Percentiles rank a stretch among this genome's conserved stretches.
These are phyloP conservation scores for Geotrichum macrosporum DNA, from an alignment of 1,139 yeast genomes.

Conservation along the genomic window DNA sequence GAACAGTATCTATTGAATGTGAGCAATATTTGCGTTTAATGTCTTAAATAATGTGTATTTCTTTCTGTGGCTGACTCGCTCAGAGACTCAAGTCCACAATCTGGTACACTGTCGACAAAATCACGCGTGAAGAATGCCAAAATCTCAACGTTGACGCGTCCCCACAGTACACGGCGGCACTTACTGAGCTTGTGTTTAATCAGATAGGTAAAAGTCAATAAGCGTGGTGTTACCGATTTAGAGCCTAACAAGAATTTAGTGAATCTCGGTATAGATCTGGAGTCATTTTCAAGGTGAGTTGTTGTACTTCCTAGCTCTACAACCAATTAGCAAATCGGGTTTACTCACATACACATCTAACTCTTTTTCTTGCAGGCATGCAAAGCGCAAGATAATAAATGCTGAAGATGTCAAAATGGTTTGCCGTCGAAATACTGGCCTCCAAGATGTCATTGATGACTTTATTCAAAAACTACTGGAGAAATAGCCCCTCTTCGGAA, in stretches of 20 bases:
- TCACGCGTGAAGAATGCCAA: conserved; percentile 33
- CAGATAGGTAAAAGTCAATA: conserved; percentile 35
- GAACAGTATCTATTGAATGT: conserved; percentile 12
- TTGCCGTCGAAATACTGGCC: conserved; percentile 34
- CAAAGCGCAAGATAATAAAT: conserved; percentile 31
- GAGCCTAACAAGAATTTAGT: too few relatives aligned
- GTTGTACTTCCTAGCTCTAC: too few relatives aligned
- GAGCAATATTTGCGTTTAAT: too few relatives aligned
- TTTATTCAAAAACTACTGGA: conserved; percentile 22
- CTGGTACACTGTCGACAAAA: conserved; percentile 34
- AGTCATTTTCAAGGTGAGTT: conserved; percentile 31
- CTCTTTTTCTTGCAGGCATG: conserved; percentile 31
- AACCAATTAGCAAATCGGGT: too few relatives aligned
- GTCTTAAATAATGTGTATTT: too few relatives aligned
- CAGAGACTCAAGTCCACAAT: conserved; percentile 32
- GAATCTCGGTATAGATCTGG: conserved; percentile 31
- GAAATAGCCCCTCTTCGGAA: conserved; percentile 6
- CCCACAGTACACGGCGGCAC: conserved; percentile 33
- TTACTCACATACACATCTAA: too few relatives aligned
- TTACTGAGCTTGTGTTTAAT: conserved; percentile 35
- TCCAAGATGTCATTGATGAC: conserved; percentile 30
- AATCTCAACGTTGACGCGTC: conserved; percentile 30
- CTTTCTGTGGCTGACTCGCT: too few relatives aligned
- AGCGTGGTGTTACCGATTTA: too few relatives aligned
- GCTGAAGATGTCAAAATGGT: conserved; percentile 35